Evolutionary conservation across 2,329 filamentous ascomycete species (phyloP), one percentile per base, ranked within the genome.

Genomic region (Colletotrichum chlorophyti): DNA sequence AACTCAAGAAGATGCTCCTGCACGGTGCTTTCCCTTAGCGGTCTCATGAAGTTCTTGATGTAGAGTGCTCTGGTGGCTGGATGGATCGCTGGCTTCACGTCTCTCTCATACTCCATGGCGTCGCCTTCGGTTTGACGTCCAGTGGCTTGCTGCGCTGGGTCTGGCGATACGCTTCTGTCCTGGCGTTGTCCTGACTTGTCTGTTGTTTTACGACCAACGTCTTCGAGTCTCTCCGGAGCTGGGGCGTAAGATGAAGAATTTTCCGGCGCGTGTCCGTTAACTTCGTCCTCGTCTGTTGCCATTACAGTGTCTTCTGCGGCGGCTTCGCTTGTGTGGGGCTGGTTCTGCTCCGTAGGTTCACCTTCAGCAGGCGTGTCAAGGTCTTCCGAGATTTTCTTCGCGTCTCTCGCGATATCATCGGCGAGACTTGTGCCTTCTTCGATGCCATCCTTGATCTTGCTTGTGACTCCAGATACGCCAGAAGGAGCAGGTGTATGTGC

Each of bases 21-120:
- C 1, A 98, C 83, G 15, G 80, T 79, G 23, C 79, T 76, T 1
- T 86, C 83, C 58, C 91, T 89, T 19, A 98, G 79, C 9, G 95
- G 93, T 42, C 94, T 88, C 86, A 96, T 93, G 52, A 98, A 85
- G 67, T 97, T 89, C 71, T 89, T 88, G 65, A 98, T 95, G 75
- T 97, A 98, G 42, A 98, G 78, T 14, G 91, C 89, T 27, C 85
- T 76, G 3, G 93, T 94, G 5, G 89, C 87, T 19, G 85, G 83
- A 71, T 95, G 91, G 31, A 88, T 74, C 0, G 91, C 82, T 6
- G 88, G 86, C 21, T 73, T 73, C 24, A 80, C 72, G 34, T 74
- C 70, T 17, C 66, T 63, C 41, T 74, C 71, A 45, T 66, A 64
- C 24, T 74, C 74, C 63, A 72, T 71, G 17, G 66, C 63, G 12